Evolutionary conservation across 139 green algal genomes (phyloP), one percentile per base, ranked within the genome.

Genomic region (Gonium pectorale): DNA sequence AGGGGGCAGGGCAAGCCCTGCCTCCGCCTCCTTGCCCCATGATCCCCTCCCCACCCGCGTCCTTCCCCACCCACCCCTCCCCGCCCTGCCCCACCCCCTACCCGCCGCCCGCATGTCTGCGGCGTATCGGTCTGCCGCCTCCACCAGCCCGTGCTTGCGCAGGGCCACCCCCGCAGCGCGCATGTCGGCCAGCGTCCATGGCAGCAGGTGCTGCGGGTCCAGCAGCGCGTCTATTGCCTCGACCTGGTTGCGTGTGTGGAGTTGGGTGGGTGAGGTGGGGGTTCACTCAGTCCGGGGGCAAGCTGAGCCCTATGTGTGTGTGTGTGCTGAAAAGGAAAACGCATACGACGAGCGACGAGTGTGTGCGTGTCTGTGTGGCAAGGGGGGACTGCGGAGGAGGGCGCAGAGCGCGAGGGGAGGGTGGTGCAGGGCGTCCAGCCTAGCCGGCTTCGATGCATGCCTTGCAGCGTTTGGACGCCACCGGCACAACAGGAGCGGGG

Each of bases 121-220:
- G 15, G 7, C 3, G 60, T 82, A 82, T 24, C 59, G 19, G 59
- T 82, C 75, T n/a, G 75, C 75, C 75, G 75, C 75, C 75, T 82
- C 63, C 78, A 59, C 62, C 78, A 84, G 63, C 63, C 37, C 44
- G 41, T 51, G 44, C 78, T 35, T 49, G 27, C 64, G 44, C 33
- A 64, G 33, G 44, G 63, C 78, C 43, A 21, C 78, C n/a, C 44
- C 78, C 43, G 78, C 63, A 19, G 78, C 78, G 27, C 78, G 43
- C 78, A 84, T 24, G 62, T 84, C 78, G 0, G 62, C 64, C 44
- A 51, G 44, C 11, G 78, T 84, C 78, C 78, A 84, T 44, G 78
- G 78, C 19, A 84, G 78, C 62, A 84, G 60, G 78, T 84, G 78
- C 78, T 84, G 62, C 22, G 78, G 63, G 33, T 74, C 78, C 31